Base-by-base conservation (phyloP, 345 rosid species). In the Limnanthes douglasii region DNA sequence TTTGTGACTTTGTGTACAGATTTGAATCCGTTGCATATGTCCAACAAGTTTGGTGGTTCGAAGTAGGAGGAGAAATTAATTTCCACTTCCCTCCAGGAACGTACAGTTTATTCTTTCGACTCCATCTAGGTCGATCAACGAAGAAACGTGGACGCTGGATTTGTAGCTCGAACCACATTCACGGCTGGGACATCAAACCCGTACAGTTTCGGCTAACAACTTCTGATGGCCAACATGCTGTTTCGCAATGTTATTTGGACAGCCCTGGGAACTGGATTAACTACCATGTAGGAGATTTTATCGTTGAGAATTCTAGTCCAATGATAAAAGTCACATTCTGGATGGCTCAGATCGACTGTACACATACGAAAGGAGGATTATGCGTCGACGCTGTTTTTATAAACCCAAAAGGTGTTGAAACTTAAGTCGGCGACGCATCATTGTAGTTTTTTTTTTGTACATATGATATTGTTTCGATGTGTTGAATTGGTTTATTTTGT, bases 1-100 rank as follows among this genome's bases (percentile, higher is more conserved):
- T n/a, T n/a, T n/a, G n/a, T n/a, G n/a, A n/a, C n/a, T n/a, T 47
- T 32, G 30, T n/a, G 5, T 50, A 53, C 34, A 78, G 95, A 56
- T 86, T 78, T 43, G 56, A 59, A 1, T 57, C 72, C 11, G 75
- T 75, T 21, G 88, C 97, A 5, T 86, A 83, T 61, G 85, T 86
- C 12, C 97, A 78, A 54, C 97, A 86, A 56, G 69, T 73, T 21
- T 86, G 97, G 97, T 82, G 97, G 97, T 75, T 82, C 18, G 93
- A 86, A 53, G 90, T 75, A 23, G 82, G 66, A 27, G 97, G 97
- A 18, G 73, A 75, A 45, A 32, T 82, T 11, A 76, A 75, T 51
- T 78, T 86, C 42, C 80, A 76, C 18, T 75, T 82, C 43, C 90
- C 93, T 2, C 25, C 41, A 1, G 95, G 95, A 26, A 75, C 67